phyloP scores from a whole-genome alignment of 2,329 filamentous ascomycete genomes.

The Pezicula rhizophila region DNA sequence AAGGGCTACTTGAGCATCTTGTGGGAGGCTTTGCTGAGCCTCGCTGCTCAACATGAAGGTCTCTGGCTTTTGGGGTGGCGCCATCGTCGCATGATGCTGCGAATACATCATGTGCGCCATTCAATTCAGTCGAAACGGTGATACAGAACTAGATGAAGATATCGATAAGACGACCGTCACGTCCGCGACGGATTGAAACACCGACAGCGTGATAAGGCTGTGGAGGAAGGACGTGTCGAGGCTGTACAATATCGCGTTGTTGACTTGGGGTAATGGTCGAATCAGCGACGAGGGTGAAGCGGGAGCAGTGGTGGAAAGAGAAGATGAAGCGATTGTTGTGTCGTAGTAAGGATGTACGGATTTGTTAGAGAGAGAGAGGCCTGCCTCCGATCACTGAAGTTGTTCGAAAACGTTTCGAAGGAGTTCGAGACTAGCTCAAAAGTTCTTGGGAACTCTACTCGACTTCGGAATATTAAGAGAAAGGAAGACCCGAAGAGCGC shows the following conservation, averaged over 20 bases:
- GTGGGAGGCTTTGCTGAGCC: constrained; percentile 90
- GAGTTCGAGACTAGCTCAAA: constrained; percentile 27
- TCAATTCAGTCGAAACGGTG: constrained; percentile 25
- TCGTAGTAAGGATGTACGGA: constrained; percentile 15
- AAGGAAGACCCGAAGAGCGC: constrained; percentile 8
- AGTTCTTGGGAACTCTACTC: constrained; percentile 24
- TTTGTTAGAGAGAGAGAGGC: constrained; percentile 20
- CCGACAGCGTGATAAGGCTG: constrained; percentile 16
- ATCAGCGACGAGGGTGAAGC: constrained; percentile 25
- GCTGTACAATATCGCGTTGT: constrained; percentile 2
- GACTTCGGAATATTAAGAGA: constrained; percentile 9
- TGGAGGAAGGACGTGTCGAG: constrained; percentile 8
- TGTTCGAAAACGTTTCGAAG: constrained; percentile 19
- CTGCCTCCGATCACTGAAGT: constrained; percentile 27
- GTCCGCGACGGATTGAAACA: constrained; percentile 23
- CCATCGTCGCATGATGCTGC: constrained; percentile 74
- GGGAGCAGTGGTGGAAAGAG: constrained; percentile 19
- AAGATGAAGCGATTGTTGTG: constrained; percentile 25
- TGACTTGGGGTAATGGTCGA: constrained; percentile 10
- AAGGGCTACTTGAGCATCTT: constrained; percentile 92
- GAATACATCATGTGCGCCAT: constrained; percentile 60
- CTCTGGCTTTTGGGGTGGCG: constrained; percentile 90
- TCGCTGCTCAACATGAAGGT: constrained; percentile 98
- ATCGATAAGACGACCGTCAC: constrained; percentile 13
- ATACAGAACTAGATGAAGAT: constrained; percentile 7